These are phyloP conservation scores for Helotiales sp. DNA, from an alignment of 2,329 filamentous ascomycete species.

Conservation along the genomic window DNA sequence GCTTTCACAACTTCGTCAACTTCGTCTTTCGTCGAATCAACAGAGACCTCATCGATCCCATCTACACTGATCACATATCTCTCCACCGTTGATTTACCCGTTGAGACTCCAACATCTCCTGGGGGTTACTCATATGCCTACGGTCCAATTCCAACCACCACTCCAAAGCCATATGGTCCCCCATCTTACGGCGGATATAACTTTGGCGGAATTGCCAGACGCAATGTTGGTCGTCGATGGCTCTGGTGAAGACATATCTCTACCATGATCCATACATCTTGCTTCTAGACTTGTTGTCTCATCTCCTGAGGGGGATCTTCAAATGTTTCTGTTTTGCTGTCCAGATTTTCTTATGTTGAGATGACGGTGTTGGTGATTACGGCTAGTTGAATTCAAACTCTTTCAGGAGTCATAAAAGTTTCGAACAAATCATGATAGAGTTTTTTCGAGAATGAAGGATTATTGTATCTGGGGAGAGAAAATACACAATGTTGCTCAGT, in stretches of 20 bases:
- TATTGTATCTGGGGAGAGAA: slow-evolving; percentile 2
- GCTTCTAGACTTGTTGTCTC: slow-evolving; percentile 34
- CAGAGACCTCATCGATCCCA: neutral
- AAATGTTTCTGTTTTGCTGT: slow-evolving; percentile 12
- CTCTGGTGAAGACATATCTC: slow-evolving; percentile 23
- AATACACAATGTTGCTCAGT: neutral
- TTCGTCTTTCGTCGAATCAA: neutral
- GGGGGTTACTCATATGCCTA: neutral
- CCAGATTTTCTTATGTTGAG: slow-evolving; percentile 22
- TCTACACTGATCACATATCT: neutral
- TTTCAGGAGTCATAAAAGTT: slow-evolving; percentile 1
- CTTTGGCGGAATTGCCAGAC: slow-evolving; percentile 6
- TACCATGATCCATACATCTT: slow-evolving; percentile 23
- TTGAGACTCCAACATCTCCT: neutral
- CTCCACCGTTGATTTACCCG: neutral
- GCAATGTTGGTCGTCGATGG: slow-evolving; percentile 15
- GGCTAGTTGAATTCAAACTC: neutral
- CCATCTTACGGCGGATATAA: slow-evolving; percentile 10
- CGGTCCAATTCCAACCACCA: slow-evolving; percentile 9
- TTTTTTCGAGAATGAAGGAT: slow-evolving; percentile 6
- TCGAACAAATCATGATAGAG: slow-evolving; percentile 4
- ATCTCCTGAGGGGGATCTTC: slow-evolving; percentile 6
- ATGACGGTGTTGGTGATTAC: slow-evolving; percentile 10
- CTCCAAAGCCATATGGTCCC: slow-evolving; percentile 1
- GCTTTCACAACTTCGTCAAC: slow-evolving; percentile 8